These are phyloP conservation scores for Globisporangium polare DNA, from an alignment of 352 stramenopile genomes.

Conservation along the genomic window DNA sequence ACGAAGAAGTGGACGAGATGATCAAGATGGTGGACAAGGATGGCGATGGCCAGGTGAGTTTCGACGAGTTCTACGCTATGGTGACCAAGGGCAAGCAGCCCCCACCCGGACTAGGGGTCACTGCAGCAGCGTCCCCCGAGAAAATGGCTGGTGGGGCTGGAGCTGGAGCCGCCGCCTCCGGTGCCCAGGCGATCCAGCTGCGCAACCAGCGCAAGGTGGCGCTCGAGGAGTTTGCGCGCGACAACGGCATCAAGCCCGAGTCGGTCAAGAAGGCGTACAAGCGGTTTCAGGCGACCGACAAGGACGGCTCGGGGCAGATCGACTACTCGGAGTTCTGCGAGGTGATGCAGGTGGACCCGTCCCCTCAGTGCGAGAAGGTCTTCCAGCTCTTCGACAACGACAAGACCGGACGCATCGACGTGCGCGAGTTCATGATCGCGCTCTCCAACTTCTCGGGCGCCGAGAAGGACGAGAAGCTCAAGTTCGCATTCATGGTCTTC, in stretches of 20 bases:
- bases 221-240: conserved; percentile 91
- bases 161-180: conserved; percentile 21
- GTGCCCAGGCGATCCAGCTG: conserved; percentile 84
- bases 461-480: conserved; percentile 95
- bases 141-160: conserved; percentile 25
- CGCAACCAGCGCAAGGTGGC: conserved; percentile 90
- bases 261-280: conserved; percentile 97
- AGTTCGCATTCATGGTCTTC: conserved; percentile 95
- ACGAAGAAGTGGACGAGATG: conserved; percentile 97
- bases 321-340: conserved; percentile 98
- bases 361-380: conserved; percentile 88
- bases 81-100: conserved; percentile 92
- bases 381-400: conserved; percentile 95
- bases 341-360: conserved; percentile 92
- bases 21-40: conserved; percentile 96
- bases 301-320: conserved; percentile 93
- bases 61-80: conserved; percentile 96
- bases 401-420: conserved; percentile 89
- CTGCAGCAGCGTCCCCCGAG: conserved; percentile 24
- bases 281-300: conserved; percentile 93
- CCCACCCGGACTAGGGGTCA: conserved; percentile 74
- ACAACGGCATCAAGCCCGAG: conserved; percentile 96
- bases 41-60: conserved; percentile 92
- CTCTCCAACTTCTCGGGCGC: conserved; percentile 93
- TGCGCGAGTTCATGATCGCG: conserved; percentile 94